Evolutionary conservation across 179 eudicot genomes (phyloP).

Genomic region (Corrigiola litoralis): DNA sequence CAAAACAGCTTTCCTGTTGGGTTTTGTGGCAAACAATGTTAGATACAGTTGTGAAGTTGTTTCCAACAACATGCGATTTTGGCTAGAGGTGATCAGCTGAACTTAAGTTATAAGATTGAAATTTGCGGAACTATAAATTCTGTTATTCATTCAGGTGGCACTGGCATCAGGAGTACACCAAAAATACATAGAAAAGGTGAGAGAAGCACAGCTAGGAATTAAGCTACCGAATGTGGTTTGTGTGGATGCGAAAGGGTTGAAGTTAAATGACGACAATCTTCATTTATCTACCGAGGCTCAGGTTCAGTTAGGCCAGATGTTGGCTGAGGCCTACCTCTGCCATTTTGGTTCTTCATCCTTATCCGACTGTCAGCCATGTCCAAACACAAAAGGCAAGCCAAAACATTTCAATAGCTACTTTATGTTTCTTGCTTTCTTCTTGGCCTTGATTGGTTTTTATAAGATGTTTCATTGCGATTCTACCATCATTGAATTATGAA

Average conservation of each 20-base stretch:
- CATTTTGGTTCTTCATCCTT: constrained; percentile 26
- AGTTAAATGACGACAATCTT: constrained; percentile 56
- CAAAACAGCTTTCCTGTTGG: too few species aligned
- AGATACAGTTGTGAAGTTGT: too few species aligned
- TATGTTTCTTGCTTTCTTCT: constrained; percentile 2
- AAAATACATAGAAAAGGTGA: constrained; percentile 43
- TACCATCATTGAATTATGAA: constrained; percentile 5
- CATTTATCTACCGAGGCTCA: constrained; percentile 66
- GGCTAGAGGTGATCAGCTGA: background rate
- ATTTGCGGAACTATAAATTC: background rate
- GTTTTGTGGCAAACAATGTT: too few species aligned
- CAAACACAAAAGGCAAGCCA: constrained; percentile 2
- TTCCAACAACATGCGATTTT: background rate
- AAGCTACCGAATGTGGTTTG: constrained; percentile 61
- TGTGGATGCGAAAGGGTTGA: constrained; percentile 77
- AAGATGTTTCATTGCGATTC: background rate
- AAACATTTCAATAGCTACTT: background rate
- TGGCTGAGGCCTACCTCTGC: constrained; percentile 63
- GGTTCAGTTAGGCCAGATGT: constrained; percentile 56
- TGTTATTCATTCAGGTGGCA: constrained; percentile 55
- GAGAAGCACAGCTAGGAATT: constrained; percentile 61
- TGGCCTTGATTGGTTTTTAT: constrained; percentile 14
- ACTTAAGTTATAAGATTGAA: background rate
- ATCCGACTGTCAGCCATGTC: background rate
- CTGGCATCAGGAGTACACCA: constrained; percentile 55